phyloP scores from a whole-genome alignment of 176 grass and related monocot genomes.

The Rhynchospora tenuis region DNA sequence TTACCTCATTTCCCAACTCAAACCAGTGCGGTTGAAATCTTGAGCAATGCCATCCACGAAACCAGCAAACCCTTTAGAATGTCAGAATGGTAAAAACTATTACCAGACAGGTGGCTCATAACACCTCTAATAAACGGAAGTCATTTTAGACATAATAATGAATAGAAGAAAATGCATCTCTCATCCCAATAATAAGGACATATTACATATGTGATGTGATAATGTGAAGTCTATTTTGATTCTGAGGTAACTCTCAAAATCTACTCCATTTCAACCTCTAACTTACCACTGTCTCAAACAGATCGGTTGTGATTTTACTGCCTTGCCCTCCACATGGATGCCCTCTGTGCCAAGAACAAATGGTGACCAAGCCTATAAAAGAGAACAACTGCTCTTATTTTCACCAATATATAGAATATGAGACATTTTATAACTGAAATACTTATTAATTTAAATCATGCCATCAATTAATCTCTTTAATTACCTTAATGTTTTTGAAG shows the following conservation, averaged over 20 bases:
- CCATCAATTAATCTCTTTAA: constrained; percentile 1
- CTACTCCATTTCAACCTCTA: constrained; percentile 10
- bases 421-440: neutral
- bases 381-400: neutral
- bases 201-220: too few species aligned
- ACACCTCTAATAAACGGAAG: neutral
- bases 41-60: constrained; percentile 55
- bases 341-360: constrained; percentile 52
- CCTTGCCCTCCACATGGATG: constrained; percentile 22
- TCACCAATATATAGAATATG: neutral
- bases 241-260: neutral
- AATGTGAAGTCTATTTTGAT: neutral
- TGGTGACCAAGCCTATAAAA: constrained; percentile 67
- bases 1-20: constrained; percentile 56
- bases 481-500: constrained; percentile 60
- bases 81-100: constrained; percentile 20
- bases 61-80: constrained; percentile 59
- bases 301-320: constrained; percentile 15
- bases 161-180: neutral
- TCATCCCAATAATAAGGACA: neutral
- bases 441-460: neutral
- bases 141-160: neutral
- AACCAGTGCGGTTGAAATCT: constrained; percentile 24
- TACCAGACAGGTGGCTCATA: neutral
- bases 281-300: constrained; percentile 75